phyloP scores from a whole-genome alignment of 1,284 basidiomycete species.

The Microbotryomycetes sp. region DNA sequence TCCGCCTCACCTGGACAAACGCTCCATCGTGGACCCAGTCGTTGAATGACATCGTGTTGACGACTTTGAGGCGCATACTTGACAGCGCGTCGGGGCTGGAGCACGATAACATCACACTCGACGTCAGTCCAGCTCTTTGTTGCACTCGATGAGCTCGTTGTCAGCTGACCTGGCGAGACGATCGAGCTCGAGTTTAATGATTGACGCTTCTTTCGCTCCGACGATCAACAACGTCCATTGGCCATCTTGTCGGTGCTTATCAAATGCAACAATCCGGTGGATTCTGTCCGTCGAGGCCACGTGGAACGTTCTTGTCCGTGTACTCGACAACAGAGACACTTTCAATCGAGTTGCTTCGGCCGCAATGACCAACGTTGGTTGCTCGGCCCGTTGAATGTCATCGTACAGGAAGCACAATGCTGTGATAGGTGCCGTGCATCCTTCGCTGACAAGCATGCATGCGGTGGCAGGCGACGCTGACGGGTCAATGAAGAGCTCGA shows the following conservation, averaged over 20 bases:
- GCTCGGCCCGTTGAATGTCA: background rate
- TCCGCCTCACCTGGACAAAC: slow-evolving; percentile 7
- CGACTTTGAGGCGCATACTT: background rate
- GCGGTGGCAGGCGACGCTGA: too few species aligned
- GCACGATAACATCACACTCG: too few species aligned
- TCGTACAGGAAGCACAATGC: background rate
- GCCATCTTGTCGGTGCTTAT: too few species aligned
- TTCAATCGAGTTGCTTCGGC: background rate
- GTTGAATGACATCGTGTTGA: background rate
- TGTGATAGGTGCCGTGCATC: background rate
- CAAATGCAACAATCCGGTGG: slow-evolving; percentile 6
- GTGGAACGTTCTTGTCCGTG: slow-evolving; percentile 10
- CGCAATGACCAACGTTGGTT: background rate
- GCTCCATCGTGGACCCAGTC: slow-evolving; percentile 19
- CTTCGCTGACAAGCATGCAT: too few species aligned
- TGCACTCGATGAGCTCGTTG: too few species aligned
- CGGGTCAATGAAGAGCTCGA: too few species aligned
- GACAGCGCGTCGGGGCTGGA: too few species aligned
- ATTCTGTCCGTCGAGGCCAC: too few species aligned
- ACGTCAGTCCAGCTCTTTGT: too few species aligned
- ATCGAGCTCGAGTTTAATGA: background rate
- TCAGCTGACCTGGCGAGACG: too few species aligned
- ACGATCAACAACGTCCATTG: background rate
- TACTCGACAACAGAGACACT: too few species aligned
- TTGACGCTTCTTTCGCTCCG: slow-evolving; percentile 19